phyloP scores from a whole-genome alignment of 257 asterid species.

The Verbena officinalis region DNA sequence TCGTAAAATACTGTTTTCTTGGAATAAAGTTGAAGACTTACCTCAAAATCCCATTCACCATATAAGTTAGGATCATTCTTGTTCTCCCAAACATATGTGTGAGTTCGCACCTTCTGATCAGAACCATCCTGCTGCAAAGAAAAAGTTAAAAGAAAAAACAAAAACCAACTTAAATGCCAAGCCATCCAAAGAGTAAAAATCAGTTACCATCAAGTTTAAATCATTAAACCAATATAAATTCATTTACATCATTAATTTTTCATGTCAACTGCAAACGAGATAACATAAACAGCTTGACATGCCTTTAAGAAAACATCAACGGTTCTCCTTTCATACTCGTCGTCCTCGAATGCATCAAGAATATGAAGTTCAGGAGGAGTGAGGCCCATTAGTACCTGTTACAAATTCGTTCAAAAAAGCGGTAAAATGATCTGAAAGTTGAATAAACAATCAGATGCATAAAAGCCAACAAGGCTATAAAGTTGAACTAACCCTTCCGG shows the following conservation, averaged over 20 bases:
- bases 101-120: slow-evolving; percentile 51
- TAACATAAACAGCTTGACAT: slow-evolving; percentile 20
- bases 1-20: neutral
- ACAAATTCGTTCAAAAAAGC: slow-evolving; percentile 7
- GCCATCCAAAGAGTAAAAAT: no score
- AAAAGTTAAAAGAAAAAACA: slow-evolving; percentile 17
- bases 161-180: neutral
- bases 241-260: neutral
- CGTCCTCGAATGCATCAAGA: slow-evolving; percentile 78
- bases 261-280: neutral
- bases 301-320: slow-evolving; percentile 63
- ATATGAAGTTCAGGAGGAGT: slow-evolving; percentile 74
- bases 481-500: slow-evolving; percentile 58
- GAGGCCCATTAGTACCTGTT: slow-evolving; percentile 71
- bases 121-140: slow-evolving; percentile 74
- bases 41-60: slow-evolving; percentile 86
- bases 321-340: slow-evolving; percentile 73
- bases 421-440: no score
- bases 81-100: slow-evolving; percentile 68
- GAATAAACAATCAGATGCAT: neutral
- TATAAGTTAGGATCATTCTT: slow-evolving; percentile 63
- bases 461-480: no score
- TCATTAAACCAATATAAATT: neutral
- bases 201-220: neutral
- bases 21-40: slow-evolving; percentile 11